phyloP scores from a whole-genome alignment of 1,139 yeast genomes.

The Nadsonia commutata region DNA sequence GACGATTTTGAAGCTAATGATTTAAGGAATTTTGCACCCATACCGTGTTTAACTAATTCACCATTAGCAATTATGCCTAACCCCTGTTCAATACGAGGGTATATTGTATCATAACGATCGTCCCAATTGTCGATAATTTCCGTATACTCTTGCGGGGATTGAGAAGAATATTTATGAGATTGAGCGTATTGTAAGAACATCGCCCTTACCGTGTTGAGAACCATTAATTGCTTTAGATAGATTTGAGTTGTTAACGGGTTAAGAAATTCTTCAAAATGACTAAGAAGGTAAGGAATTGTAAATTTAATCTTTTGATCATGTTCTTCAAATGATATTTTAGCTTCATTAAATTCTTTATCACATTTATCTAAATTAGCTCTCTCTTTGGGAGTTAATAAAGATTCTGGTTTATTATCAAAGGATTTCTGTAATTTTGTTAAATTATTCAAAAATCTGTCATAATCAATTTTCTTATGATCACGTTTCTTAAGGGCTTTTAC shows the following conservation, averaged over 20 bases:
- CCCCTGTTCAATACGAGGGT: neutral
- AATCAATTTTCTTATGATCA: constrained; percentile 31
- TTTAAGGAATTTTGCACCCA: neutral
- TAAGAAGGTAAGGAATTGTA: constrained; percentile 33
- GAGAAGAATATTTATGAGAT: neutral
- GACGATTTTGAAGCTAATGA: neutral
- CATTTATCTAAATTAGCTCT: constrained; percentile 15
- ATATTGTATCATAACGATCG: neutral
- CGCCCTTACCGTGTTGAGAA: constrained; percentile 14
- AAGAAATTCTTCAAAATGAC: constrained; percentile 37
- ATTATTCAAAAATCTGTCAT: constrained; percentile 28
- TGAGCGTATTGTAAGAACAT: constrained; percentile 13
- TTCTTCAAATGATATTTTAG: constrained; percentile 21
- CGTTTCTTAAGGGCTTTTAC: constrained; percentile 35
- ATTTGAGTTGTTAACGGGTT: constrained; percentile 23
- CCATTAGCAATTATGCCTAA: neutral
- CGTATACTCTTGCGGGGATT: neutral
- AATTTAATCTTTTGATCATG: constrained; percentile 30
- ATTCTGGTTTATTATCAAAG: constrained; percentile 8
- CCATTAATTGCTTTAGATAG: constrained; percentile 17
- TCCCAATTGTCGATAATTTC: neutral
- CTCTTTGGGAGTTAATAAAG: constrained; percentile 18
- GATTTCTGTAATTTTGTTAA: constrained; percentile 33
- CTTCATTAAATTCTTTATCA: constrained; percentile 19
- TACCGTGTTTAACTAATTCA: neutral